A percentile compares a stretch with the other conserved stretches of the same genome.
These are phyloP conservation scores for Prunus dulcis DNA, from an alignment of 306 rosid genomes.

Conservation along the genomic window DNA sequence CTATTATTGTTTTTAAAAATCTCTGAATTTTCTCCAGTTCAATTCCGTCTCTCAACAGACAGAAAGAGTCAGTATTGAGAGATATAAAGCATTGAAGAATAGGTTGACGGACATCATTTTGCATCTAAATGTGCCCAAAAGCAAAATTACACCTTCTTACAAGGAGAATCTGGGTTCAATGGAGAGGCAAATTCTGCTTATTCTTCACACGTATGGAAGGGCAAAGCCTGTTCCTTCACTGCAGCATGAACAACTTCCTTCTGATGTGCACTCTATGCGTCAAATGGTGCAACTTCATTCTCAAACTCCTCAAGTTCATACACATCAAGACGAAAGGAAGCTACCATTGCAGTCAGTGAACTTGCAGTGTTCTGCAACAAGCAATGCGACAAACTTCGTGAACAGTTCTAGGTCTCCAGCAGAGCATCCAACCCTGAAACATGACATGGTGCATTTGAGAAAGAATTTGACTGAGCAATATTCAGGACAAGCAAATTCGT, in stretches of 20 bases:
- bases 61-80: slow-evolving; percentile 48
- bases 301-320: slow-evolving; percentile 54
- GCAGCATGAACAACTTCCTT: slow-evolving; percentile 57
- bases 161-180: slow-evolving; percentile 49
- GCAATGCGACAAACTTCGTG: slow-evolving; percentile 46
- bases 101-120: slow-evolving; percentile 40
- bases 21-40: slow-evolving; percentile 32
- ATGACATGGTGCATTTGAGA: slow-evolving; percentile 19
- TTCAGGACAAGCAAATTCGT: slow-evolving; percentile 55
- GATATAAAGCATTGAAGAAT: slow-evolving; percentile 40
- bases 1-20: not conserved
- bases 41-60: slow-evolving; percentile 61
- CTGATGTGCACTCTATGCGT: slow-evolving; percentile 60
- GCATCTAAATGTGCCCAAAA: slow-evolving; percentile 52
- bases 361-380: slow-evolving; percentile 48
- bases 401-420: slow-evolving; percentile 51
- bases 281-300: slow-evolving; percentile 47
- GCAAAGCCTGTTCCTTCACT: slow-evolving; percentile 39
- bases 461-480: slow-evolving; percentile 46
- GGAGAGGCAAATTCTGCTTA: slow-evolving; percentile 58
- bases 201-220: slow-evolving; percentile 40
- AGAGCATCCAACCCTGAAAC: slow-evolving; percentile 51
- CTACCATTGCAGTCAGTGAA: slow-evolving; percentile 57
- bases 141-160: slow-evolving; percentile 20
- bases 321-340: slow-evolving; percentile 66